A percentile compares a stretch with the other conserved stretches of the same genome.
phyloP scores from a whole-genome alignment of 2,329 filamentous ascomycete genomes.

The Tolypocladium pustulatum region DNA sequence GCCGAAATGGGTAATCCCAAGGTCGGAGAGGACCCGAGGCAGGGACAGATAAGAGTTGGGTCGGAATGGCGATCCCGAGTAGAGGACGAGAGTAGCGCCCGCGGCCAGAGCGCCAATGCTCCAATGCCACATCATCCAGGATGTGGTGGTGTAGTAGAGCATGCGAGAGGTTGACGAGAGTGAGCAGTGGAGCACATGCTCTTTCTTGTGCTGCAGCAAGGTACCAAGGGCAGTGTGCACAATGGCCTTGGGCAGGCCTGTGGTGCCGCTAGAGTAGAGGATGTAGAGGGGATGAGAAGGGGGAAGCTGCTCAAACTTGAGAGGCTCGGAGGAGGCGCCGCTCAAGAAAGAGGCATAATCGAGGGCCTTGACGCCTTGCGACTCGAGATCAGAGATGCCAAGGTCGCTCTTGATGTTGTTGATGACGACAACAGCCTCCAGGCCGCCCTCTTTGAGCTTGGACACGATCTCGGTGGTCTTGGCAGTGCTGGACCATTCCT shows the following conservation, averaged over 20 bases:
- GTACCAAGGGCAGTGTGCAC: slow-evolving; percentile 87
- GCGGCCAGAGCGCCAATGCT: slow-evolving; percentile 75
- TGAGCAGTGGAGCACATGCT: slow-evolving; percentile 79
- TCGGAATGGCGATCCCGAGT: slow-evolving; percentile 85
- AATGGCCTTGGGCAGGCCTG: slow-evolving; percentile 80
- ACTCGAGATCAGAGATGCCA: slow-evolving; percentile 29
- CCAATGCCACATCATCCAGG: slow-evolving; percentile 99
- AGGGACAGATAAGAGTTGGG: slow-evolving; percentile 72
- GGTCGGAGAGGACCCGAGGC: slow-evolving; percentile 68
- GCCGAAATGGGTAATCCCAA: slow-evolving; percentile 84
- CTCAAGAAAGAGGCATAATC: slow-evolving; percentile 36
- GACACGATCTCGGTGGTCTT: slow-evolving; percentile 73
- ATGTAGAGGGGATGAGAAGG: slow-evolving; percentile 90
- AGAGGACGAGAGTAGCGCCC: slow-evolving; percentile 75
- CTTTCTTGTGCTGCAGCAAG: slow-evolving; percentile 93
- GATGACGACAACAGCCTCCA: slow-evolving; percentile 66
- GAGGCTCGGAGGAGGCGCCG: slow-evolving; percentile 29
- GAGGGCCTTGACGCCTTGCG: slow-evolving; percentile 27
- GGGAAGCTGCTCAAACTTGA: slow-evolving; percentile 65
- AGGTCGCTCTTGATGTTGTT: slow-evolving; percentile 45
- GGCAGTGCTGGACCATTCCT: slow-evolving; percentile 66
- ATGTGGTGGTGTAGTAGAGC: slow-evolving; percentile 90
- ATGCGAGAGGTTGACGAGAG: slow-evolving; percentile 62
- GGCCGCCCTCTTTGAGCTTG: slow-evolving; percentile 45
- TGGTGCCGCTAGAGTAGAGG: slow-evolving; percentile 87